Evolutionary conservation across 139 green algal genomes (phyloP).

Genomic region (Picochlorum costavermella): DNA sequence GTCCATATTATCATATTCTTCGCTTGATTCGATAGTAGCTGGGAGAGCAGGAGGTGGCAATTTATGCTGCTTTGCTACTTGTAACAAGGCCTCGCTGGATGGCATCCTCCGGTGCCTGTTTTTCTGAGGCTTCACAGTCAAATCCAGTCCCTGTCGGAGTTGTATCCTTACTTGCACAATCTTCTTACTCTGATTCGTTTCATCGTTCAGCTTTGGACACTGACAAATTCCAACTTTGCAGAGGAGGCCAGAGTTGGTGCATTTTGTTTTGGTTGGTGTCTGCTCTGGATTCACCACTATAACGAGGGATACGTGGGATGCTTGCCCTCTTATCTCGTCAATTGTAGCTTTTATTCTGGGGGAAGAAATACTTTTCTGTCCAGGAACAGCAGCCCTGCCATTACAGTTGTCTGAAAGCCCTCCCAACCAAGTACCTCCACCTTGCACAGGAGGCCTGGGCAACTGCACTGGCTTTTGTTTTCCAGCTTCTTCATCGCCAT

Average conservation of each 20-base stretch:
- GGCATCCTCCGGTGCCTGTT: constrained; percentile 55
- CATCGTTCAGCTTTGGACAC: neutral
- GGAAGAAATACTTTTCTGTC: neutral
- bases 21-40: neutral
- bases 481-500: neutral
- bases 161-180: constrained; percentile 1
- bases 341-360: constrained; percentile 40
- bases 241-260: neutral
- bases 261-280: neutral
- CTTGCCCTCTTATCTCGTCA: constrained; percentile 50
- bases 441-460: constrained; percentile 1
- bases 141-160: neutral
- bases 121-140: constrained; percentile 12
- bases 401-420: neutral
- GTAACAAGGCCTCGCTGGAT: constrained; percentile 56
- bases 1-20: neutral
- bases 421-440: constrained; percentile 29
- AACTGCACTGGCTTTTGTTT: neutral
- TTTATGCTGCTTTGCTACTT: constrained; percentile 39
- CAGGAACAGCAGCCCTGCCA: neutral
- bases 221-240: neutral
- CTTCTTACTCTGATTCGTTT: neutral
- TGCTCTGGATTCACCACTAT: constrained; percentile 30
- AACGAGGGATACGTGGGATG: constrained; percentile 46
- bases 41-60: constrained; percentile 15